Conservation (phyloP, 2,329 filamentous ascomycete species). For the Aspergillus piperis region DNA sequence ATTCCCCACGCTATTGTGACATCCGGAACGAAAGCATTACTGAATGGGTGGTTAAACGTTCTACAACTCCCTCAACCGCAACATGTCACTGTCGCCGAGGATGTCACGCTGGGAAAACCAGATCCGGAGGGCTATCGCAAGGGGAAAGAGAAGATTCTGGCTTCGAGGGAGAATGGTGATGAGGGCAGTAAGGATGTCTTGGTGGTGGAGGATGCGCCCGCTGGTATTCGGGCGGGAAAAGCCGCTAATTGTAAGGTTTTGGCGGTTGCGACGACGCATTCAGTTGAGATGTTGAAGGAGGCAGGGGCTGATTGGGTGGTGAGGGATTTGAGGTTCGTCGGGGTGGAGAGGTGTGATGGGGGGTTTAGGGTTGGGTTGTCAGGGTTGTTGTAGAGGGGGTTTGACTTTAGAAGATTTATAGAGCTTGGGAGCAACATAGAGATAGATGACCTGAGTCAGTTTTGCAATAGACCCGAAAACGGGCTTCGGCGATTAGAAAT, state of each 20-base stretch:
- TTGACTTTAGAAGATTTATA: too few species aligned
- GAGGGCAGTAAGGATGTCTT: neutral
- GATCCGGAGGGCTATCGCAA: slow-evolving; percentile 10
- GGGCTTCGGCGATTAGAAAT: too few species aligned
- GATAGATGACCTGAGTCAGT: too few species aligned
- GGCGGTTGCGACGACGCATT: slow-evolving; percentile 5
- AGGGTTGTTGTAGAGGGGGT: neutral
- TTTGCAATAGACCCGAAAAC: too few species aligned
- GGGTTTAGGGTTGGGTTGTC: neutral
- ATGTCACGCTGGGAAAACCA: slow-evolving; percentile 8
- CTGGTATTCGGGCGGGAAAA: slow-evolving; percentile 2
- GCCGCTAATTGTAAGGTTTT: neutral
- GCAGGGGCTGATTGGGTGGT: slow-evolving; percentile 7
- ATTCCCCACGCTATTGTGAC: slow-evolving; percentile 6
- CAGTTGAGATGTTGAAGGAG: neutral
- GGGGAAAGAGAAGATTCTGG: neutral
- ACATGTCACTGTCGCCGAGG: slow-evolving; percentile 4
- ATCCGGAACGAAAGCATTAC: neutral
- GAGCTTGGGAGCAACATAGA: neutral
- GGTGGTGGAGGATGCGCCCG: slow-evolving; percentile 7
- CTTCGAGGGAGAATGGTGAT: neutral
- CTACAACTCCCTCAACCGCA: slow-evolving; percentile 5
- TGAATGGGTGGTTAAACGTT: slow-evolving; percentile 3
- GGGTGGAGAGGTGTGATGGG: neutral
- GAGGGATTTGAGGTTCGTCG: neutral